Evolutionary conservation across 2,329 filamentous ascomycete species (phyloP), one percentile per base, ranked within the genome.

Genomic region (Myotisia sp.): DNA sequence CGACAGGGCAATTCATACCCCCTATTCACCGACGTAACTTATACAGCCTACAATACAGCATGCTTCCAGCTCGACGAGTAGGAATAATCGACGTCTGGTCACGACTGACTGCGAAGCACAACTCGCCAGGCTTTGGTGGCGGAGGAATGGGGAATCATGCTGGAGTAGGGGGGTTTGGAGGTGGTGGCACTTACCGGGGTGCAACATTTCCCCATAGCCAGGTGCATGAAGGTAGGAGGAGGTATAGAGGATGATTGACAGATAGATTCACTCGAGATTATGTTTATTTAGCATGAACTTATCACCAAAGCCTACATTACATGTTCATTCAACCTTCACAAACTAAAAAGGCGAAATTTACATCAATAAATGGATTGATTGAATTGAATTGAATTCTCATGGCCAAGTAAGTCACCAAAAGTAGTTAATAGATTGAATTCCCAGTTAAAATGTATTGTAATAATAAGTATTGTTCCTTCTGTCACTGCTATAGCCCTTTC

Each of bases 31-130:
- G 92, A 34, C 87, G 86, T 52, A 92, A 90, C 51, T 67, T 98
- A 33, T 98, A 98, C 59, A 92, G 84, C 46, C 65, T 98, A 48
- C 90, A 98, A 60, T 98, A 98, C 58, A 92, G 84, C 61, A 95
- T 95, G 84, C 68, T 98, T 26, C 92, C 92, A 0, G 79, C 82
- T 5, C 71, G 72, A 35, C 67, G 92, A 28, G 79, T 83, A 0
- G 76, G 78, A 2, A 79, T 95, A 37, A 66, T 71, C 47, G 85
- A 94, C 52, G 78, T 95, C 54, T 98, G 92, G 90, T 65, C 70
- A 27, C 70, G 72, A 24, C 60, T 90, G 36, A 79, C 71, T 44
- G 60, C 70, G 36, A 56, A 53, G 33, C 58, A 55, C 34, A 37
- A 42, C 3, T 44, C 44, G 19, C 37, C 47, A 29, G 43, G 49